Evolutionary conservation across 2,329 filamentous ascomycete genomes (phyloP), one percentile per base, ranked within the genome.

Genomic region (Fusarium nygamai): DNA sequence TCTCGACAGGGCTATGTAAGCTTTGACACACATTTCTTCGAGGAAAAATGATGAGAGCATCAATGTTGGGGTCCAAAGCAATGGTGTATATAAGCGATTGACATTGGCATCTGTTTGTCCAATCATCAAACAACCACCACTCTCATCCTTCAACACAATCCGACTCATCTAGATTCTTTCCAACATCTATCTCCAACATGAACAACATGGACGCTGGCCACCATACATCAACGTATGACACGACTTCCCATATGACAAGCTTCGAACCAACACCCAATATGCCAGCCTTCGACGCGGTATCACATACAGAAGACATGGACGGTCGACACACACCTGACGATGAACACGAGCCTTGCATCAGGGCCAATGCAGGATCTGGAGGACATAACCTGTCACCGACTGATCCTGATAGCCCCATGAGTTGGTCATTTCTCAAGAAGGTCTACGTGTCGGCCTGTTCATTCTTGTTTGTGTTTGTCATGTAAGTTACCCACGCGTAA

Each of bases 321-420:
- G 47, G 34, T 5, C 47, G 29, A n/a, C 47, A 41, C 9, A 33
- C 47, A 8, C 47, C 58, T 14, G 47, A 61, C 20, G 48, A 29
- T 20, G 58, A 61, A 11, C 29, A 22, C 3, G 36, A 22, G 29
- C 47, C 58, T 17, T 61, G 58, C n/a, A 39, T 61, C 34, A 61
- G 24, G 10, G 29, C 58, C 5, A 27, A 33, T 20, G 27, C 29
- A 3, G 36, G 27, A 12, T 41, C 58, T 33, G 58, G 47, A 17
- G 58, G 58, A 13, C 58, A 61, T n/a, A 61, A 34, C 36, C 17
- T 61, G 29, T 27, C 27, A 8, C 47, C 47, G 2, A 56, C n/a
- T 33, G 58, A 61, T 34, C 47, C 58, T 9, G 58, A 61, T n/a
- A 61, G 58, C 27, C 58, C 58, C 3, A 61, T 61, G 47, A 61